Base-by-base conservation (phyloP, 768 basidiomycete genomes). In the Hericium rajendrae region DNA sequence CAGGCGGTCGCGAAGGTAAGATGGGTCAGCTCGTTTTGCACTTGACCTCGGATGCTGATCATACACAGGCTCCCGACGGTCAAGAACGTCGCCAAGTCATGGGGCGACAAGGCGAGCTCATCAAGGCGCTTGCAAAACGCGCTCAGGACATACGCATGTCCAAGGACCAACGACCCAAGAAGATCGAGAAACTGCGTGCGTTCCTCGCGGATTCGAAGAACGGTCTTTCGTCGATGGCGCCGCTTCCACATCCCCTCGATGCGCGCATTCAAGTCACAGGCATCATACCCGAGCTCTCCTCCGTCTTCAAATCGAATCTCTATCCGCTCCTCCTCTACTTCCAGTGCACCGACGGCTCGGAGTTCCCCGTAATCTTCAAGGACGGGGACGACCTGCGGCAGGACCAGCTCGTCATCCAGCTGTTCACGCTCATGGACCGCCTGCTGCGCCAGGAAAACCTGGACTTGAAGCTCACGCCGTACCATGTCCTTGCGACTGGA, bases 341-440 rank as follows among this genome's bases (percentile, higher is more conserved):
- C 71, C 86, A 91, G 64, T 88, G 89, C 63, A 76, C 83, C 10
- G 88, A 91, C 57, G 86, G 89, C 10, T 79, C 83, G 15, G 90
- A 94, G 67, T 98, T 88, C 70, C 90, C 94, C 0, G 81, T 97
- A 53, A 98, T 99, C 59, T 97, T 98, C 79, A 99, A 98, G 72
- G 94, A 97, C 63, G 97, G 97, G 13, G 97, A 98, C 67, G 97
- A 99, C 67, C 87, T 98, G 79, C 85, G 97, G 20, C 97, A 99
- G 70, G 97, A 99, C 68, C 97, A 99, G 69, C 82, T 99, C 39
- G 94, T 98, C 26, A 88, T 98, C 52, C 97, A 99, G 70, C 78
- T 98, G n/a, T 94, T 99, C 70, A 97, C 94, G 15, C 82, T 99
- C 26, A 99, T 99, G 97, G 94, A 99, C 68, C 79, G 89, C 51